Conservation (phyloP, 129 eudicot species). For the Saussurea involucrata region DNA sequence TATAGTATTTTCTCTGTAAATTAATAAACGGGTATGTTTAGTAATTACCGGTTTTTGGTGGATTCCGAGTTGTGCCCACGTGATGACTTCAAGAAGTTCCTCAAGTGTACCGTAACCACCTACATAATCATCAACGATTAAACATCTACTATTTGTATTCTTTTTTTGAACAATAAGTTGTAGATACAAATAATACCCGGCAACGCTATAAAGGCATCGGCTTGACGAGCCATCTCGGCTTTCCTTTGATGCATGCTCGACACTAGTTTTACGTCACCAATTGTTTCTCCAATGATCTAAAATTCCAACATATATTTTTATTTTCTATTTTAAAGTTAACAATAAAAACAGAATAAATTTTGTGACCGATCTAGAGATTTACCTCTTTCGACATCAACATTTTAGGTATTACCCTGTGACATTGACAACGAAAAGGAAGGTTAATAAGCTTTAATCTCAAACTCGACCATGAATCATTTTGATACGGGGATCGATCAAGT, state of each 20-base stretch:
- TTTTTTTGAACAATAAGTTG: neutral
- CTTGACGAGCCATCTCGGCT: slow-evolving; percentile 96
- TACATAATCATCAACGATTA: neutral
- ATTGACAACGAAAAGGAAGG: neutral
- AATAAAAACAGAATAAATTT: neutral
- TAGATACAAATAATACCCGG: slow-evolving; percentile 47
- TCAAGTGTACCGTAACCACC: slow-evolving; percentile 96
- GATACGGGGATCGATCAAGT: no score
- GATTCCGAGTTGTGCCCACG: slow-evolving; percentile 98
- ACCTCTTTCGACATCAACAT: slow-evolving; percentile 86
- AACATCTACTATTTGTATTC: neutral
- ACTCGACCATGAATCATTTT: no score
- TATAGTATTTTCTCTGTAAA: neutral
- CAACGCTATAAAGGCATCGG: slow-evolving; percentile 89
- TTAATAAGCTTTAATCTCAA: neutral
- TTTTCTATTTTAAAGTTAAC: neutral
- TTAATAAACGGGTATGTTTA: neutral
- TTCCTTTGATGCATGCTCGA: slow-evolving; percentile 88
- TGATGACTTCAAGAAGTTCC: slow-evolving; percentile 86
- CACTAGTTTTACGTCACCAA: slow-evolving; percentile 80
- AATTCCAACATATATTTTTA: neutral
- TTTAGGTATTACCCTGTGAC: slow-evolving; percentile 72
- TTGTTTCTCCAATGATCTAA: slow-evolving; percentile 69
- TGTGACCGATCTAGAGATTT: slow-evolving; percentile 1
- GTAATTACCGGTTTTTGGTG: slow-evolving; percentile 79